Evolutionary conservation across 208 protist species (phyloP), one percentile per base, ranked within the genome.

Genomic region (Leishmania lainsoni): DNA sequence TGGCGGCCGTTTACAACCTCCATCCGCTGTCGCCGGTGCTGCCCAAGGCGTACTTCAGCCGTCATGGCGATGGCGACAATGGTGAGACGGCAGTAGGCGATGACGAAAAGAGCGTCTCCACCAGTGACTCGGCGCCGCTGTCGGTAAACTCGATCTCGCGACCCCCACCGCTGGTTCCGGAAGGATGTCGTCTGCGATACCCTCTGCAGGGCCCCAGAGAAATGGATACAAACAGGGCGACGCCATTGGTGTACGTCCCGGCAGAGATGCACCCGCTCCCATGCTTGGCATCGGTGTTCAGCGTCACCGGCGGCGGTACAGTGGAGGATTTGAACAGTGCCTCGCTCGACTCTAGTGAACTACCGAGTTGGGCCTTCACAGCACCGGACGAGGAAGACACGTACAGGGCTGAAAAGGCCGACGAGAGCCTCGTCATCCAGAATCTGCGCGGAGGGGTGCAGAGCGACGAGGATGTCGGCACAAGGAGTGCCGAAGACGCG

Each of bases 21-120:
- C 39, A 80, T 45, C 81, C 81, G 35, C 76, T 80, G 16, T 80
- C 81, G 22, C 76, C 70, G n/a, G 66, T 71, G 76, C 81, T 76
- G 51, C 72, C 51, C 29, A 58, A 76, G 29, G 12, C 14, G 72
- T 76, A 76, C 51, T 45, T 52, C 9, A 73, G 72, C 14, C 26
- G 32, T 58, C n/a, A 61, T 16, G 48, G 72, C 49, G 14, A 12
- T 58, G 72, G 45, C 17, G 12, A 14, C 17, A 17, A 42, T 22
- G 72, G 14, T 20, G 45, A 39, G 26, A 32, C 66, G 26, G 74
- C 66, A n/a, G 49, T 32, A 29, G 6, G 51, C 20, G 56, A 61
- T 10, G 1, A 65, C 39, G 63, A 65, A n/a, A 75, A 6, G 42
- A 29, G 12, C 14, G 42, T 22, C 72, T 32, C 26, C 72, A 26